Evolutionary conservation across 78 protist genomes (phyloP).

Genomic region (Guillardia theta): DNA sequence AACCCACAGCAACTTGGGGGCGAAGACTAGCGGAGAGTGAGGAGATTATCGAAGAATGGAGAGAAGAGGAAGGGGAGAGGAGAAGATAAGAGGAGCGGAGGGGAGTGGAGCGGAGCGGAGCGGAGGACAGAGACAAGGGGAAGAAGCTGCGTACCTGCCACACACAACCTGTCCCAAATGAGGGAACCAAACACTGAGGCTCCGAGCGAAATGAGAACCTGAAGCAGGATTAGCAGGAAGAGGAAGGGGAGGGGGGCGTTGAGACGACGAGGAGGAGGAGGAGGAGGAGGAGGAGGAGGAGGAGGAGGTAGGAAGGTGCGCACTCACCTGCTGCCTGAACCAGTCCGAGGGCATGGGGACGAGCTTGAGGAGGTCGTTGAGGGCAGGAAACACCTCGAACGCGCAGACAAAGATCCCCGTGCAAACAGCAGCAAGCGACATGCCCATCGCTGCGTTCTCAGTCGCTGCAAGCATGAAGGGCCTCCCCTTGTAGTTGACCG

Average conservation of each 20-base stretch:
- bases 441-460: constrained; percentile 14
- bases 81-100: no score
- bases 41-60: not conserved
- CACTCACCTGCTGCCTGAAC: not conserved
- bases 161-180: constrained; percentile 46
- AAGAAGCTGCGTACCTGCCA: no score
- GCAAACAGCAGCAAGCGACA: not conserved
- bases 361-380: constrained; percentile 48
- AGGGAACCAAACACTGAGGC: not conserved
- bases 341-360: not conserved
- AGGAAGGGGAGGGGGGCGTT: not conserved
- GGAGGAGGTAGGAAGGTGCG: not conserved
- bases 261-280: not conserved
- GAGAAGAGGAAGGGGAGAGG: no score
- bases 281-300: not conserved
- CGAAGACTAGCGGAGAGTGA: not conserved
- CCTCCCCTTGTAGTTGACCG: not conserved
- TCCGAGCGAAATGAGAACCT: not conserved
- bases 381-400: constrained; percentile 1
- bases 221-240: not conserved
- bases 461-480: constrained; percentile 14
- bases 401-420: not conserved
- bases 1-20: not conserved
- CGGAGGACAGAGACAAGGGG: not conserved
- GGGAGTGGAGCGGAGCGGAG: no score